These are phyloP conservation scores for Coffea canephora DNA, from an alignment of 257 asterid genomes.

Conservation along the genomic window DNA sequence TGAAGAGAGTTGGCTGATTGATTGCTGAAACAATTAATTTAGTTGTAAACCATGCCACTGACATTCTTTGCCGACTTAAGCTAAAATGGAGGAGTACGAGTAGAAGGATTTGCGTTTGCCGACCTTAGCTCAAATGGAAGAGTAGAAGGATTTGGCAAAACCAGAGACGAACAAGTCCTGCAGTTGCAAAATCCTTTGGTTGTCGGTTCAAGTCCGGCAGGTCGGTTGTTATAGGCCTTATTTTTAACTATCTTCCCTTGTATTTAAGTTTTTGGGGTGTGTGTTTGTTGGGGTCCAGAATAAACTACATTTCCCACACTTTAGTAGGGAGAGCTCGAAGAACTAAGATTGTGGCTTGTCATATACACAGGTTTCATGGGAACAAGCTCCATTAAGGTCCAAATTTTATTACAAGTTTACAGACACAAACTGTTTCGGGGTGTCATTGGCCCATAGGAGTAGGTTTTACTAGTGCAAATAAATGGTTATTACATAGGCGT, in stretches of 20 bases:
- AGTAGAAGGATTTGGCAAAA: conserved; percentile 28
- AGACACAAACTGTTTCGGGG: too few species aligned
- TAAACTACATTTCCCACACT: background rate
- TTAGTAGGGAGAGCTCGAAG: too few species aligned
- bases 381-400: too few species aligned
- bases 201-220: conserved; percentile 59
- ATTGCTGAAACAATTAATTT: background rate
- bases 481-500: too few species aligned
- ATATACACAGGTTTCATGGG: background rate
- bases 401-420: too few species aligned
- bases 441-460: too few species aligned
- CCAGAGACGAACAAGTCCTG: conserved; percentile 11
- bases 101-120: conserved; percentile 2
- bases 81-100: background rate
- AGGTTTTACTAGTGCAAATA: too few species aligned
- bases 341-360: background rate
- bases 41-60: background rate
- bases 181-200: conserved; percentile 30
- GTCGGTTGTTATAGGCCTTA: conserved; percentile 20
- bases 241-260: too few species aligned
- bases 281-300: background rate
- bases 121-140: conserved; percentile 58
- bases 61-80: too few species aligned
- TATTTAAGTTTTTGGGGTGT: background rate
- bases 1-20: background rate